Evolutionary conservation across 2,329 filamentous ascomycete genomes (phyloP).

Genomic region (Botryotinia narcissicola): DNA sequence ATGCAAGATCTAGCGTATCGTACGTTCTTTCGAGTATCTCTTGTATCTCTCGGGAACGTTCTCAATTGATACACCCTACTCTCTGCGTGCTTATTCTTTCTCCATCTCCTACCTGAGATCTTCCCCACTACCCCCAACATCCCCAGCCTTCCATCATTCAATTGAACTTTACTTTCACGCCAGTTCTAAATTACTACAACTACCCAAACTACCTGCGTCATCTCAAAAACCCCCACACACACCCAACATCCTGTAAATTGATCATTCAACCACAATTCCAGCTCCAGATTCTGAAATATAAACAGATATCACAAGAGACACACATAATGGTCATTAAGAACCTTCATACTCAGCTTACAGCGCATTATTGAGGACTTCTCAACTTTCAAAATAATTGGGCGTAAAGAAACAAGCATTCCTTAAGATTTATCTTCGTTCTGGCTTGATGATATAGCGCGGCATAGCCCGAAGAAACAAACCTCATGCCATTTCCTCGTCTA

Average conservation of each 20-base stretch:
- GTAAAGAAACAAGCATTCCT: neutral
- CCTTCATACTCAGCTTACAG: neutral
- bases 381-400: neutral
- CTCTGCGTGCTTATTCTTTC: neutral
- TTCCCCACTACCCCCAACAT: neutral
- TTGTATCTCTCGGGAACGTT: neutral
- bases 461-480: neutral
- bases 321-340: neutral
- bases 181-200: neutral
- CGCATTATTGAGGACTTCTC: neutral
- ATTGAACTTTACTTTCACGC: neutral
- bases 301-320: neutral
- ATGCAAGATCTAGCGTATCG: neutral
- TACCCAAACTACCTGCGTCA: neutral
- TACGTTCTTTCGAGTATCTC: neutral
- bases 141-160: neutral
- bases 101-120: neutral
- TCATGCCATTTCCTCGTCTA: neutral
- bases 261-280: neutral
- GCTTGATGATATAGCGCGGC: neutral
- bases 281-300: neutral
- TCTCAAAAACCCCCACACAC: neutral
- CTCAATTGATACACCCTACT: neutral
- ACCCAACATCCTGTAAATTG: neutral
- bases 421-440: neutral